phyloP scores from a whole-genome alignment of 495 filamentous ascomycete genomes.

The Astrothelium subdiscretum region DNA sequence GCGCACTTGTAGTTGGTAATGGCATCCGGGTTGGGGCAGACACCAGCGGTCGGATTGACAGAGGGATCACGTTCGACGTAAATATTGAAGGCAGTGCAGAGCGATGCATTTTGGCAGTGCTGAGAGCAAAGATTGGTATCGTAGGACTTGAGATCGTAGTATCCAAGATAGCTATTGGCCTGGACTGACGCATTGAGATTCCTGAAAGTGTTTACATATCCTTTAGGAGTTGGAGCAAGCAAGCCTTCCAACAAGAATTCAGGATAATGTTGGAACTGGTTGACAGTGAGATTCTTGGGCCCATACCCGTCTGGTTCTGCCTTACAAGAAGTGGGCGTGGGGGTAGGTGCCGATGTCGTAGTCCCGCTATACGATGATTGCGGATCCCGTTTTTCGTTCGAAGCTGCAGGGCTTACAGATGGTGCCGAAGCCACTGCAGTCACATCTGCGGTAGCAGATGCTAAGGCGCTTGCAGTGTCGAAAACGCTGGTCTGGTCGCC shows the following conservation, averaged over 20 bases:
- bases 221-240: slow-evolving; percentile 25
- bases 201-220: slow-evolving; percentile 31
- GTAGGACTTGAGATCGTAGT: slow-evolving; percentile 31
- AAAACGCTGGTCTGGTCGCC: slow-evolving; percentile 4
- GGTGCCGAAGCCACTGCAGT: slow-evolving; percentile 1
- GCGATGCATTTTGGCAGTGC: slow-evolving; percentile 18
- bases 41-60: slow-evolving; percentile 21
- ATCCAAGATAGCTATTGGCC: slow-evolving; percentile 33
- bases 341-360: background rate
- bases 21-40: slow-evolving; percentile 34
- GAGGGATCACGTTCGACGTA: slow-evolving; percentile 39
- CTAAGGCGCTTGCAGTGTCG: background rate
- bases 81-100: slow-evolving; percentile 37
- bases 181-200: slow-evolving; percentile 27
- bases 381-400: background rate
- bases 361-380: background rate
- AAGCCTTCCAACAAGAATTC: slow-evolving; percentile 6
- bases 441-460: background rate
- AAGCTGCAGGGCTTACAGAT: background rate
- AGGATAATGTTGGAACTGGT: slow-evolving; percentile 9
- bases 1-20: slow-evolving; percentile 44
- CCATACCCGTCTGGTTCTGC: slow-evolving; percentile 11
- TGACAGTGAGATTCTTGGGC: slow-evolving; percentile 9
- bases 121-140: slow-evolving; percentile 30
- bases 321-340: slow-evolving; percentile 3